Percentiles rank a stretch among this genome's conserved stretches.
phyloP scores from a whole-genome alignment of 345 rosid species.

The Dipteronia sinensis region DNA sequence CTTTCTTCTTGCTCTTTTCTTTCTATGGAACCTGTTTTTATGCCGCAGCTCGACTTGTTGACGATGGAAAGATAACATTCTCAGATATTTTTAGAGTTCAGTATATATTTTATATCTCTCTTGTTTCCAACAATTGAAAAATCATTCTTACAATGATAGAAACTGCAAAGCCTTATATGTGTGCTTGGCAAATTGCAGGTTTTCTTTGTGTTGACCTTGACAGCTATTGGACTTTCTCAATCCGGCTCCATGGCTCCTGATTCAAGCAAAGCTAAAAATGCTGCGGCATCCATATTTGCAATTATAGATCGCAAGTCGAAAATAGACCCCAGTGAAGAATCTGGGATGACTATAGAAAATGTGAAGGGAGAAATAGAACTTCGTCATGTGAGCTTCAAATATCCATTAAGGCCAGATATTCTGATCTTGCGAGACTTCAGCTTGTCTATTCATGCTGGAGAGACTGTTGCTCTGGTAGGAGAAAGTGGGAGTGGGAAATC shows the following conservation, averaged over 20 bases:
- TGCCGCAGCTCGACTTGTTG: conserved; percentile 71
- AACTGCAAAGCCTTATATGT: neutral
- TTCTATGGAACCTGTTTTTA: conserved; percentile 73
- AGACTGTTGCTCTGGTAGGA: conserved; percentile 86
- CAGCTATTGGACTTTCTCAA: conserved; percentile 69
- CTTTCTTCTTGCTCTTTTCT: conserved; percentile 58
- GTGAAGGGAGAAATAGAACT: conserved; percentile 73
- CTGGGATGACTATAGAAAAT: conserved; percentile 49
- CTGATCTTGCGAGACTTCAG: conserved; percentile 66
- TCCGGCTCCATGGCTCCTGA: conserved; percentile 68
- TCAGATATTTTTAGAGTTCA: conserved; percentile 65
- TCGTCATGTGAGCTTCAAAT: conserved; percentile 64
- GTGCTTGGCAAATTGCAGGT: conserved; percentile 38
- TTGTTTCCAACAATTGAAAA: too few relatives aligned
- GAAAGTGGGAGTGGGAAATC: conserved; percentile 93
- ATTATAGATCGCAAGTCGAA: conserved; percentile 61
- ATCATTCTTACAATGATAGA: too few relatives aligned
- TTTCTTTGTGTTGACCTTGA: conserved; percentile 73
- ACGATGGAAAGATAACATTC: conserved; percentile 51
- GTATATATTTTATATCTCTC: too few relatives aligned
- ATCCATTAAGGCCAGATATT: conserved; percentile 72
- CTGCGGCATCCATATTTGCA: conserved; percentile 75
- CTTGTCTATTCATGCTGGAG: conserved; percentile 61
- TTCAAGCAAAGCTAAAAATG: conserved; percentile 54
- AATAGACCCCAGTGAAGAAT: conserved; percentile 73